Base-by-base conservation (phyloP, 2,329 filamentous ascomycete species). In the Ceratocystis diversiconidia region DNA sequence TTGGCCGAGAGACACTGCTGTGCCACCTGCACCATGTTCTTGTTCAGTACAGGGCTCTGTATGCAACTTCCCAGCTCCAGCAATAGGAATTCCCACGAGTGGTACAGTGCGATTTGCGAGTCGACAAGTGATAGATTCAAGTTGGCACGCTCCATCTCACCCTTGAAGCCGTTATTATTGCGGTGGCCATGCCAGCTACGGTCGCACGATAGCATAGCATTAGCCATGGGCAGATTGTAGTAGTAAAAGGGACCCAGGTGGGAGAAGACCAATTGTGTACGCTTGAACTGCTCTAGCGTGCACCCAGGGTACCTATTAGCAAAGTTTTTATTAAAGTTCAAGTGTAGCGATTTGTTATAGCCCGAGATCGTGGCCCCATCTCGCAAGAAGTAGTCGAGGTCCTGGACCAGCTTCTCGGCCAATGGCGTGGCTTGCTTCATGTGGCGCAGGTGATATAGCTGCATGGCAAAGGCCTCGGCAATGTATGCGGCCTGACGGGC, bases 41-140 rank as follows among this genome's bases (percentile, higher is more conserved):
- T 85, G 65, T 86, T 83, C 3, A 92, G 78, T 28, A 76, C 76
- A 15, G 78, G 75, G 69, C 79, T 77, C 22, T 60, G 79, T n/a
- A 84, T 74, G 67, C 79, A 83, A 46, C 84, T 84, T 73, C 88
- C 90, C 61, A 99, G 81, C 72, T 96, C 92, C 62, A 94, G 80
- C 15, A 92, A 83, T 7, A 99, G 80, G 67, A 90, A 86, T 73
- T 95, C 92, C 90, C 92, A 97, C 65, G 90, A 88, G 70, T 90
- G 85, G 69, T 96, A 87, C 19, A 99, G 82, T 55, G 85, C 86
- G 69, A 94, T 86, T 77, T 99, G 91, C 28, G 92, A 89, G 73
- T 97, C 91, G 43, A 99, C 90, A 43, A 96, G 79, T 28, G 92
- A 95, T 63, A 99, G 75, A 74, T 99, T 97, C 68, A 88, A 78